Evolutionary conservation across 129 eudicot species (phyloP).

Genomic region (Pseudognaphalium luteoalbum): DNA sequence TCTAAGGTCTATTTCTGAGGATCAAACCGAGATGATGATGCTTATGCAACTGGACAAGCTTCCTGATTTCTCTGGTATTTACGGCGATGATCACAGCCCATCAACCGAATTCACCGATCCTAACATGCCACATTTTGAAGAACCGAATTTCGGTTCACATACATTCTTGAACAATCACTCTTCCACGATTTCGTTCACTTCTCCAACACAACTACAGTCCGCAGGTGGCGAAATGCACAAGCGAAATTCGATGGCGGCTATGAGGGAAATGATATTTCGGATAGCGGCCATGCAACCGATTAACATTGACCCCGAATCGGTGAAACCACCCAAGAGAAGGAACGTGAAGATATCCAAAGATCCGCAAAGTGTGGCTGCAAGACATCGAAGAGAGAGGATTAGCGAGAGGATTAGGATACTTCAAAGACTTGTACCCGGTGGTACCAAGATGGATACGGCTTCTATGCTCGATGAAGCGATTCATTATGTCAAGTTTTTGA

Average conservation of each 20-base stretch:
- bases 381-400: constrained; percentile 87
- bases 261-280: constrained; percentile 87
- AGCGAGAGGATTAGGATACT: constrained; percentile 86
- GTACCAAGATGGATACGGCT: constrained; percentile 94
- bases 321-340: constrained; percentile 76
- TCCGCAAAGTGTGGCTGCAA: constrained; percentile 88
- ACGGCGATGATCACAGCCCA: constrained; percentile 29
- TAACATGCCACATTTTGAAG: constrained; percentile 28
- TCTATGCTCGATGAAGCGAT: constrained; percentile 94
- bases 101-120: constrained; percentile 37
- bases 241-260: constrained; percentile 66
- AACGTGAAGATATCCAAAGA: constrained; percentile 91
- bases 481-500: constrained; percentile 84
- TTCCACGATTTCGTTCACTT: constrained; percentile 47
- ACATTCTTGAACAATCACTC: constrained; percentile 34
- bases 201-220: constrained; percentile 17
- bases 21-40: constrained; percentile 84
- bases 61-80: constrained; percentile 47
- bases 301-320: constrained; percentile 84
- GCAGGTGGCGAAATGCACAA: constrained; percentile 40
- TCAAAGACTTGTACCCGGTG: constrained; percentile 92
- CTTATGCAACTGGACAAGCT: constrained; percentile 80
- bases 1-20: constrained; percentile 61
- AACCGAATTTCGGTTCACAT: constrained; percentile 18
- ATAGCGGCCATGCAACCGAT: constrained; percentile 95